phyloP scores from a whole-genome alignment of 768 basidiomycete genomes.

The Psilocybe subaeruginosa region DNA sequence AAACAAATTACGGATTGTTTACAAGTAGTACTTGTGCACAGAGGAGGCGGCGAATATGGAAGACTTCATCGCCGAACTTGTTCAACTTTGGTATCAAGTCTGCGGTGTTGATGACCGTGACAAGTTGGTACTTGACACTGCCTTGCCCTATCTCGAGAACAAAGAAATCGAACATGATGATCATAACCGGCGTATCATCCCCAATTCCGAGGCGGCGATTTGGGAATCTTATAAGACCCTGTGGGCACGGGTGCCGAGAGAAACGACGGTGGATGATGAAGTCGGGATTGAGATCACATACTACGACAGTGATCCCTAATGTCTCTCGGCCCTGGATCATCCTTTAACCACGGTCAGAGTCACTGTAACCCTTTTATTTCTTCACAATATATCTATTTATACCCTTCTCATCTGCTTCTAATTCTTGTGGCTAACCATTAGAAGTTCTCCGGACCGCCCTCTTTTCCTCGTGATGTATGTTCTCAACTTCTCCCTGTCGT shows the following conservation, averaged over 20 bases:
- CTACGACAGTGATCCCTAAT: too few relatives aligned
- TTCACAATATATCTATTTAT: background rate
- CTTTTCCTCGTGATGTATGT: constrained; percentile 7
- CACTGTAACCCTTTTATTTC: background rate
- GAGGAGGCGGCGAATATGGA: constrained; percentile 16
- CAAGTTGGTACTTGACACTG: constrained; percentile 8
- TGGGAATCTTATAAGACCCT: constrained; percentile 16
- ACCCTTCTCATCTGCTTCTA: background rate
- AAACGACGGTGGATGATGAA: constrained; percentile 17
- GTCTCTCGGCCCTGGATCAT: too few relatives aligned
- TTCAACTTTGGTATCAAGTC: constrained; percentile 16
- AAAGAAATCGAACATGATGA: constrained; percentile 17
- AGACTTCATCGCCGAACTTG: constrained; percentile 13
- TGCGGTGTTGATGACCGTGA: constrained; percentile 15
- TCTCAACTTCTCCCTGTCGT: background rate
- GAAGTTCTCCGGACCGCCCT: constrained; percentile 7
- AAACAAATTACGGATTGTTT: constrained; percentile 17
- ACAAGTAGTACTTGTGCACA: constrained; percentile 17
- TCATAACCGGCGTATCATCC: constrained; percentile 2
- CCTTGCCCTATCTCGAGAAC: constrained; percentile 5
- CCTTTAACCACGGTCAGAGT: too few relatives aligned
- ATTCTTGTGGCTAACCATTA: background rate
- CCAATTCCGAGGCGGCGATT: constrained; percentile 13
- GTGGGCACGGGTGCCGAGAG: constrained; percentile 16
- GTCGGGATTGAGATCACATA: constrained; percentile 11